Conservation (phyloP, 2,329 filamentous ascomycete genomes). For the Fusarium cicatricum region DNA sequence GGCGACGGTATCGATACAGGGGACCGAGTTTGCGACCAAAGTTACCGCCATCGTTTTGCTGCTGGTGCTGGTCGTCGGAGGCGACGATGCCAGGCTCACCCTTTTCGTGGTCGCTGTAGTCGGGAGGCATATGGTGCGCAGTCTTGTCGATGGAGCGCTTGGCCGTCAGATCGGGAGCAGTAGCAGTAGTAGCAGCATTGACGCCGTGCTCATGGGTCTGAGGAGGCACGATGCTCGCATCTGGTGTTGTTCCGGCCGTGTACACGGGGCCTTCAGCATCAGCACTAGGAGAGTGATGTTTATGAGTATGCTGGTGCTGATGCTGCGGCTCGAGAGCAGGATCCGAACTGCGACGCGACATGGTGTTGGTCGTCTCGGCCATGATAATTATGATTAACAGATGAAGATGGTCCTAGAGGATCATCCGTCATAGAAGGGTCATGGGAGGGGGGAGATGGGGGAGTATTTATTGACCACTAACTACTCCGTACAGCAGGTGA, state of each 20-base stretch:
- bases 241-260: constrained; percentile 51
- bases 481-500: too few species aligned
- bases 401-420: too few species aligned
- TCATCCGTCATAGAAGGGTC: too few species aligned
- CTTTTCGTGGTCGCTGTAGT: constrained; percentile 54
- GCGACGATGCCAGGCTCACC: constrained; percentile 44
- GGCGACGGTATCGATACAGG: constrained; percentile 56
- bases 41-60: constrained; percentile 21
- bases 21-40: constrained; percentile 38
- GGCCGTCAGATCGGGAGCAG: not conserved
- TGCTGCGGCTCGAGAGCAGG: constrained; percentile 46
- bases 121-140: constrained; percentile 42
- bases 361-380: constrained; percentile 25
- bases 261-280: constrained; percentile 53
- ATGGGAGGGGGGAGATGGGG: not conserved
- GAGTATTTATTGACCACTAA: not conserved
- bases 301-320: constrained; percentile 55
- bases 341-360: constrained; percentile 32
- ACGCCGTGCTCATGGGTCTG: constrained; percentile 41
- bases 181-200: constrained; percentile 17
- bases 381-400: too few species aligned
- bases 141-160: constrained; percentile 14
- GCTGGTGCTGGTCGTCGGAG: constrained; percentile 38
- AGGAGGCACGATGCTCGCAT: constrained; percentile 47
- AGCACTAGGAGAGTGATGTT: constrained; percentile 51